Evolutionary conservation across 139 green algal species (phyloP).

Genomic region (Prasinococcaceae sp.): DNA sequence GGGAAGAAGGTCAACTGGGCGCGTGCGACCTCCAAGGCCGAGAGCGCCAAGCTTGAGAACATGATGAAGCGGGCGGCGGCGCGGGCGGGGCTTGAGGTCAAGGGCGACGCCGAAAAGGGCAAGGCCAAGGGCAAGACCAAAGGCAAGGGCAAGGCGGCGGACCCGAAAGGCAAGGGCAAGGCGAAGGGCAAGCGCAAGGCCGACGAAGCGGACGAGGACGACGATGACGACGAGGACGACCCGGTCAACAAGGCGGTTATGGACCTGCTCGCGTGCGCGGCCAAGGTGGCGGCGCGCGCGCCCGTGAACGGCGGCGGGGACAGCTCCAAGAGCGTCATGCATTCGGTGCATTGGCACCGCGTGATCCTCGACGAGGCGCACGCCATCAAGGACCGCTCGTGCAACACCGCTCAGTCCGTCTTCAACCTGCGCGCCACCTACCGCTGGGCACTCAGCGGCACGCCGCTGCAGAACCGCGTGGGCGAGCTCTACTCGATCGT

Average conservation of each 20-base stretch:
- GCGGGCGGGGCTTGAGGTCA: not conserved
- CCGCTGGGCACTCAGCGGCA: slow-evolving; percentile 69
- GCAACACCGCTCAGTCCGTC: slow-evolving; percentile 63
- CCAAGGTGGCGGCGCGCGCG: not conserved
- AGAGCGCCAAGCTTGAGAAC: slow-evolving; percentile 12
- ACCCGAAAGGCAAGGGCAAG: slow-evolving; percentile 1
- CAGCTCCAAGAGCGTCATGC: not conserved
- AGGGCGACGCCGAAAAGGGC: slow-evolving; percentile 14
- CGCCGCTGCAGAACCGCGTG: slow-evolving; percentile 73
- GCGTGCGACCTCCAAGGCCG: slow-evolving; percentile 6
- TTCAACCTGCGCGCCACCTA: slow-evolving; percentile 55
- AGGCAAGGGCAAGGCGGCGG: slow-evolving; percentile 2
- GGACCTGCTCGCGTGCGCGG: slow-evolving; percentile 18
- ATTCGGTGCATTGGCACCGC: slow-evolving; percentile 52
- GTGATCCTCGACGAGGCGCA: slow-evolving; percentile 67
- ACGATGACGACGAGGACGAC: not conserved
- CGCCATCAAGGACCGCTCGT: slow-evolving; percentile 72
- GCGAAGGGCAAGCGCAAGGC: not conserved
- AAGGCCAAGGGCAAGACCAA: slow-evolving; percentile 19
- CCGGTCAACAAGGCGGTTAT: not conserved
- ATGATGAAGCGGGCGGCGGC: slow-evolving; percentile 6
- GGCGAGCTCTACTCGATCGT: slow-evolving; percentile 84
- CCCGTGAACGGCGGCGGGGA: not conserved
- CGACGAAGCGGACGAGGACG: slow-evolving; percentile 9
- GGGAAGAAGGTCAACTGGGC: not conserved